phyloP scores from a whole-genome alignment of 2,329 filamentous ascomycete species.

The Fusarium denticulatum region DNA sequence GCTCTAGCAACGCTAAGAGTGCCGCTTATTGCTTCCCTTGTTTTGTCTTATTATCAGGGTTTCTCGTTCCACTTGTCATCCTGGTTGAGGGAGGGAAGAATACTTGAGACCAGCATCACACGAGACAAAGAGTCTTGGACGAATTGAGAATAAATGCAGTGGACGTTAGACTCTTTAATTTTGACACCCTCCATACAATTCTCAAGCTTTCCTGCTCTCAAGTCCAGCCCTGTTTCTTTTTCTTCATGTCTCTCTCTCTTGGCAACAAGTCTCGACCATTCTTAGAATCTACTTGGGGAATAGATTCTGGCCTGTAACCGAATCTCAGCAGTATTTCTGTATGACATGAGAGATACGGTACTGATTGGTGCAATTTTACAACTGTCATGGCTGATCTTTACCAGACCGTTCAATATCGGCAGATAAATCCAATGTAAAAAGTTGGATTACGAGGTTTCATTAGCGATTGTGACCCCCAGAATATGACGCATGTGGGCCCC shows the following conservation, averaged over 20 bases:
- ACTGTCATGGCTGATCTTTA: neutral
- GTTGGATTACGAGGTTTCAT: conserved; percentile 17
- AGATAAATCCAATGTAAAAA: neutral
- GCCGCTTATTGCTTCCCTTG: neutral
- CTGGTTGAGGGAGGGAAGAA: neutral
- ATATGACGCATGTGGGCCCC: conserved; percentile 25
- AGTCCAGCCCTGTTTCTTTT: conserved; percentile 3
- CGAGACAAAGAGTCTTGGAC: neutral
- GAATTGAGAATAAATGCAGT: neutral
- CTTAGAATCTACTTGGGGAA: neutral
- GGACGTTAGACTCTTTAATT: neutral
- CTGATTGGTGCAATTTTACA: neutral
- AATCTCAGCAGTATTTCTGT: neutral
- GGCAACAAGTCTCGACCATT: neutral
- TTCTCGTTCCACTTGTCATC: neutral
- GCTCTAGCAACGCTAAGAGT: conserved; percentile 10
- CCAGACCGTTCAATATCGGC: neutral
- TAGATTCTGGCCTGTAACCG: neutral
- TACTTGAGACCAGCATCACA: neutral
- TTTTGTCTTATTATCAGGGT: neutral
- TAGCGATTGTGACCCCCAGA: conserved; percentile 22
- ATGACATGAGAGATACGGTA: neutral
- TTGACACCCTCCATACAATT: neutral
- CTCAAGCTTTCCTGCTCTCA: neutral
- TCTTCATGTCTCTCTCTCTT: conserved; percentile 5